Conservation (phyloP, 1,284 basidiomycete genomes). For the Amylostereum chailletii region DNA sequence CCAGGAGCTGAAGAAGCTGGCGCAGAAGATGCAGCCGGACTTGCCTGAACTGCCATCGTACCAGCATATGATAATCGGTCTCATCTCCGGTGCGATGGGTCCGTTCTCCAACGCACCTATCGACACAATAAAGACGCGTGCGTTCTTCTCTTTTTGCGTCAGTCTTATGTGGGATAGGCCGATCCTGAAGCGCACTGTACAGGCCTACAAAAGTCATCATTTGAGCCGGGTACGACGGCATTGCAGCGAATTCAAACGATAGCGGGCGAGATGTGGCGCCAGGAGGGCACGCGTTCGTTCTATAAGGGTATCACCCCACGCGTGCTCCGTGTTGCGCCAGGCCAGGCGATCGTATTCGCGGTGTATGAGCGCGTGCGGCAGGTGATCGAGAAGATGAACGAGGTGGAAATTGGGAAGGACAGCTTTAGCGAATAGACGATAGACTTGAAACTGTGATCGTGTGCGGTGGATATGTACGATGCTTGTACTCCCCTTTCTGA, state of each 20-base stretch:
- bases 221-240: constrained; percentile 72
- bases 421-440: constrained; percentile 52
- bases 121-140: constrained; percentile 95
- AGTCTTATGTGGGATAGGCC: not conserved
- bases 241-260: constrained; percentile 73
- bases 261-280: constrained; percentile 85
- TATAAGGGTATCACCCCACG: constrained; percentile 98
- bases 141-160: constrained; percentile 19
- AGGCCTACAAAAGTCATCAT: constrained; percentile 83
- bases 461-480: too few species aligned
- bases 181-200: constrained; percentile 2
- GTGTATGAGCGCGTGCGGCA: constrained; percentile 83
- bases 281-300: constrained; percentile 86
- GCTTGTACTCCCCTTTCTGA: too few species aligned
- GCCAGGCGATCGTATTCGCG: constrained; percentile 85
- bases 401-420: constrained; percentile 42
- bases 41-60: constrained; percentile 78
- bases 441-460: too few species aligned
- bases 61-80: constrained; percentile 90
- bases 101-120: constrained; percentile 97
- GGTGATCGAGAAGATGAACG: constrained; percentile 63
- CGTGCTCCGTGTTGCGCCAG: constrained; percentile 93
- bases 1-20: constrained; percentile 89
- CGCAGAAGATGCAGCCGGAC: constrained; percentile 72
- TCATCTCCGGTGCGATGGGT: constrained; percentile 96